These are phyloP conservation scores for Apostasia shenzhenica DNA, from an alignment of 106 monocot species.

Conservation along the genomic window DNA sequence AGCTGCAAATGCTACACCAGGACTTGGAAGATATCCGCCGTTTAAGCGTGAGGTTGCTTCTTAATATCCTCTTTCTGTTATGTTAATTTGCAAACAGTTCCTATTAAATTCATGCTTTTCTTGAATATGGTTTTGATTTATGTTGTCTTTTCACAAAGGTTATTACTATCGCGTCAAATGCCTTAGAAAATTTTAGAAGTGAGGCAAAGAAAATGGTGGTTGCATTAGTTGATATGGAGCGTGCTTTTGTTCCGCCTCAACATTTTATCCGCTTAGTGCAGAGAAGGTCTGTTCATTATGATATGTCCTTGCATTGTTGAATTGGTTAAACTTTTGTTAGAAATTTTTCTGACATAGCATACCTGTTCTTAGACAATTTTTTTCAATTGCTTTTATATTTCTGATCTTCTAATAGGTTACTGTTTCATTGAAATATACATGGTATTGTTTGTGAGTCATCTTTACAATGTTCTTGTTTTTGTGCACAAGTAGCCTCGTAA, in stretches of 20 bases:
- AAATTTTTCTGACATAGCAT: no score
- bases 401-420: no score
- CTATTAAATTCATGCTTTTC: background rate
- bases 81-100: background rate
- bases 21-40: constrained; percentile 71
- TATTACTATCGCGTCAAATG: constrained; percentile 53
- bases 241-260: constrained; percentile 97
- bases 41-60: constrained; percentile 60
- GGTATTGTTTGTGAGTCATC: no score
- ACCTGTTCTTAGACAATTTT: no score
- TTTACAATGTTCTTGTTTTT: no score
- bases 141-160: constrained; percentile 27
- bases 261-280: constrained; percentile 77
- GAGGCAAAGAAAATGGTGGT: constrained; percentile 93
- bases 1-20: constrained; percentile 72
- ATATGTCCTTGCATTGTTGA: no score
- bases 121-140: background rate
- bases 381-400: no score
- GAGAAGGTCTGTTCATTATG: constrained; percentile 36
- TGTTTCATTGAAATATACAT: no score
- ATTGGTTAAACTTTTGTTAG: no score
- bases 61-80: background rate
- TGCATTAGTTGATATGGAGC: constrained; percentile 98
- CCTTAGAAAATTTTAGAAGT: constrained; percentile 55
- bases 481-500: no score